A percentile compares a stretch with the other conserved stretches of the same genome.
phyloP scores from a whole-genome alignment of 768 basidiomycete species.

The Vishniacozyma victoriae region DNA sequence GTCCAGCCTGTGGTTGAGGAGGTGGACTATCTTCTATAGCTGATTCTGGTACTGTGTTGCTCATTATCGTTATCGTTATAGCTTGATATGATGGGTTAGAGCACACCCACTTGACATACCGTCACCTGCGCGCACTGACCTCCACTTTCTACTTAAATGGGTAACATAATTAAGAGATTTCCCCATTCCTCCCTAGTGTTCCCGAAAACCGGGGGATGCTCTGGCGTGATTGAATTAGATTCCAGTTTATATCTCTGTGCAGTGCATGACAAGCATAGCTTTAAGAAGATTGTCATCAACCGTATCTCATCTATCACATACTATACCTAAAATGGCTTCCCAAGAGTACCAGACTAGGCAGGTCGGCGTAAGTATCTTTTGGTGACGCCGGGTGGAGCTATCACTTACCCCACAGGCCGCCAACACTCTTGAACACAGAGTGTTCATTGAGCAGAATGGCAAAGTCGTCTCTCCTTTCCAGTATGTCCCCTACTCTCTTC shows the following conservation, averaged over 20 bases:
- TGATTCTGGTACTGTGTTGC: too few species aligned
- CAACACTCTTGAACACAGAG: constrained; percentile 94
- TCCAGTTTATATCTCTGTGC: not conserved
- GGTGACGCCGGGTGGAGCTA: not conserved
- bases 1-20: too few species aligned
- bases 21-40: not conserved
- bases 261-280: constrained; percentile 25
- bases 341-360: constrained; percentile 31
- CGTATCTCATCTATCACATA: not conserved
- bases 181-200: too few species aligned
- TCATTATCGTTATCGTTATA: too few species aligned
- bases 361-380: constrained; percentile 28
- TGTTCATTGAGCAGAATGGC: constrained; percentile 86
- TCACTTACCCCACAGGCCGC: constrained; percentile 52
- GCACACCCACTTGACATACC: too few species aligned
- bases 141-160: too few species aligned
- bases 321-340: not conserved
- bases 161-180: too few species aligned
- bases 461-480: constrained; percentile 52
- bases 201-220: too few species aligned
- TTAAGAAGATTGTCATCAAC: constrained; percentile 13
- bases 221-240: too few species aligned
- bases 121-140: too few species aligned
- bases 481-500: constrained; percentile 21
- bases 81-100: too few species aligned